Evolutionary conservation across 495 filamentous ascomycete species (phyloP).

Genomic region (Aspergillus indologenus): DNA sequence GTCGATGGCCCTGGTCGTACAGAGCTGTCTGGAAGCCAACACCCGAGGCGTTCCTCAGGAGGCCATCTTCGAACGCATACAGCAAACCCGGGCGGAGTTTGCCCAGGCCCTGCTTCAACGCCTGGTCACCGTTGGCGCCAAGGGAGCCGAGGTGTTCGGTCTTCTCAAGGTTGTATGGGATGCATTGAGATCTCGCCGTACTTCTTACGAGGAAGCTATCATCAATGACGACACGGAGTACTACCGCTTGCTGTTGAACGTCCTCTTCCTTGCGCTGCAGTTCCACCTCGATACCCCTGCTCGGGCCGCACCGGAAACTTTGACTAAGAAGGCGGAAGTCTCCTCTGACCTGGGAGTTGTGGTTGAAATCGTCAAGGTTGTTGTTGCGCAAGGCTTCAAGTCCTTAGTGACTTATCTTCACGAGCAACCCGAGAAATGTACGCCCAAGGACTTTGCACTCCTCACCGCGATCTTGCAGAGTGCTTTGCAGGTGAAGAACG

Average conservation of each 20-base stretch:
- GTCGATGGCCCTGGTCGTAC: constrained; percentile 62
- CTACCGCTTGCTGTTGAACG: constrained; percentile 76
- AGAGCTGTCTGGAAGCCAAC: constrained; percentile 71
- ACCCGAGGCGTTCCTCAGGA: constrained; percentile 61
- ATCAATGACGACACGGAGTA: constrained; percentile 62
- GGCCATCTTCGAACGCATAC: constrained; percentile 66
- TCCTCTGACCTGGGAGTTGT: constrained; percentile 50
- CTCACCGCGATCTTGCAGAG: constrained; percentile 87
- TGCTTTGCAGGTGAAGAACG: constrained; percentile 61
- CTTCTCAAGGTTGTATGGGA: constrained; percentile 67
- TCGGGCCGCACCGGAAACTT: constrained; percentile 29
- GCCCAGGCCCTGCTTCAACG: constrained; percentile 73
- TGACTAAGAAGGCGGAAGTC: constrained; percentile 37
- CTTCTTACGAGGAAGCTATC: constrained; percentile 62
- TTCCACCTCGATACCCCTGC: constrained; percentile 45
- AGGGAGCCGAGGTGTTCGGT: constrained; percentile 55
- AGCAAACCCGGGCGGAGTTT: constrained; percentile 69
- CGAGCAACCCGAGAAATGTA: constrained; percentile 50
- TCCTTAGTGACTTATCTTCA: constrained; percentile 74
- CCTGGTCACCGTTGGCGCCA: constrained; percentile 61
- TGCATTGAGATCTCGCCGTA: constrained; percentile 58
- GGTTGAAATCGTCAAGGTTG: constrained; percentile 68
- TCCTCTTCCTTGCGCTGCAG: constrained; percentile 78
- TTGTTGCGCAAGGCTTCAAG: constrained; percentile 79
- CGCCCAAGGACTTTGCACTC: constrained; percentile 73